Evolutionary conservation across 495 filamentous ascomycete genomes (phyloP).

Genomic region (Neurospora tetrasperma): DNA sequence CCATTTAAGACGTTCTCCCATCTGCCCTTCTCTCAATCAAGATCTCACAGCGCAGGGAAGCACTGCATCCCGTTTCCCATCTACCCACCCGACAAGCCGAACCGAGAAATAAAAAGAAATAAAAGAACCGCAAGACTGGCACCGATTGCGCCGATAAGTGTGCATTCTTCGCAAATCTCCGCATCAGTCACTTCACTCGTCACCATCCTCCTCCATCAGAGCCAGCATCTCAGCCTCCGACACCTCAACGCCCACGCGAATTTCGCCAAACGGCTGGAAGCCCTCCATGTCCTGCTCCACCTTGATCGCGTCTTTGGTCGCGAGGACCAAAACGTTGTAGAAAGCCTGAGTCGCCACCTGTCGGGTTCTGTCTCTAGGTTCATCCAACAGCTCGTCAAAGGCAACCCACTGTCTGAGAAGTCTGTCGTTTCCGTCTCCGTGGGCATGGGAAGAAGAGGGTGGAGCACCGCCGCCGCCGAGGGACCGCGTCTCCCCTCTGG

Average conservation of each 20-base stretch:
- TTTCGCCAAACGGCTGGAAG: slow-evolving; percentile 25
- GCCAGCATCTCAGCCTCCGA: neutral
- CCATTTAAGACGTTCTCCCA: neutral
- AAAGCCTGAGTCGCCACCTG: slow-evolving; percentile 62
- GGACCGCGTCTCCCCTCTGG: slow-evolving; percentile 21
- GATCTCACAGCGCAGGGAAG: no score
- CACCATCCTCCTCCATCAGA: neutral
- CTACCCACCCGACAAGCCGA: neutral
- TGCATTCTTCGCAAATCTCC: neutral
- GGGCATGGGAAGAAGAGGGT: neutral
- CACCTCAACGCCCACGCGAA: slow-evolving; percentile 25
- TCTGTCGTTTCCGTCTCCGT: neutral
- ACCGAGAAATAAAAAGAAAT: neutral
- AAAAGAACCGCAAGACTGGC: neutral
- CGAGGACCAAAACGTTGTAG: slow-evolving; percentile 60
- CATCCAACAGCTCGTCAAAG: slow-evolving; percentile 53
- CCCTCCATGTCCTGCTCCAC: slow-evolving; percentile 41
- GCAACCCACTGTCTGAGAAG: slow-evolving; percentile 25
- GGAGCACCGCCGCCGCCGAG: neutral
- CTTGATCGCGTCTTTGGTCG: slow-evolving; percentile 49
- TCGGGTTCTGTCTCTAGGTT: slow-evolving; percentile 40
- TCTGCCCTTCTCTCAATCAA: neutral
- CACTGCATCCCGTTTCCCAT: neutral
- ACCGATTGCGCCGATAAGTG: neutral
- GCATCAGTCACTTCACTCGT: neutral